These are phyloP conservation scores for Boletus coccyginus DNA, from an alignment of 768 basidiomycete species.

Conservation along the genomic window DNA sequence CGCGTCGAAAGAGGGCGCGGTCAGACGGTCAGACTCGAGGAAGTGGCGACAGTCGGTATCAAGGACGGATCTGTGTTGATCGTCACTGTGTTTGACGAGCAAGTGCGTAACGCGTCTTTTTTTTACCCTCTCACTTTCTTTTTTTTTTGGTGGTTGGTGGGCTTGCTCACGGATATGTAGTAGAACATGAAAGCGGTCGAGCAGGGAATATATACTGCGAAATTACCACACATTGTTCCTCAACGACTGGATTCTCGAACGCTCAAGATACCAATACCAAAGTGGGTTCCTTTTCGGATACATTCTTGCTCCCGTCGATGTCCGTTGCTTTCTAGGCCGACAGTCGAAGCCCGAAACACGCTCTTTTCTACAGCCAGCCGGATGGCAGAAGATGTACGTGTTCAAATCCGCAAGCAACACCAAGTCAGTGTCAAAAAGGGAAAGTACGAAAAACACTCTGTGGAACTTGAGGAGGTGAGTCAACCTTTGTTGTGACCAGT, in stretches of 20 bases:
- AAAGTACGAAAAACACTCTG: constrained; percentile 63
- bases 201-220: constrained; percentile 70
- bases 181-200: constrained; percentile 79
- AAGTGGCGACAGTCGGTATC: constrained; percentile 78
- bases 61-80: constrained; percentile 72
- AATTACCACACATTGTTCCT: constrained; percentile 68
- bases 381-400: constrained; percentile 71
- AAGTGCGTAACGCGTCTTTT: constrained; percentile 44
- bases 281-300: constrained; percentile 39
- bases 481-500: neutral
- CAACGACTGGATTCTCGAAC: constrained; percentile 70
- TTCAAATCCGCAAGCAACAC: constrained; percentile 72
- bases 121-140: constrained; percentile 3
- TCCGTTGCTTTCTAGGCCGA: constrained; percentile 49
- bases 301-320: neutral
- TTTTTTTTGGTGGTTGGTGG: neutral
- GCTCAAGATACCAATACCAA: constrained; percentile 77
- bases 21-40: constrained; percentile 50
- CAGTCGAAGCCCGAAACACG: constrained; percentile 64
- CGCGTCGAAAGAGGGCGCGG: constrained; percentile 49
- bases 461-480: constrained; percentile 62
- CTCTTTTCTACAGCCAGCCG: constrained; percentile 55
- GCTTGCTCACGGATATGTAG: constrained; percentile 27
- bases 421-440: constrained; percentile 65
- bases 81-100: constrained; percentile 75